Evolutionary conservation across 176 grass and related monocot species (phyloP).

Genomic region (Oryza australiensis): DNA sequence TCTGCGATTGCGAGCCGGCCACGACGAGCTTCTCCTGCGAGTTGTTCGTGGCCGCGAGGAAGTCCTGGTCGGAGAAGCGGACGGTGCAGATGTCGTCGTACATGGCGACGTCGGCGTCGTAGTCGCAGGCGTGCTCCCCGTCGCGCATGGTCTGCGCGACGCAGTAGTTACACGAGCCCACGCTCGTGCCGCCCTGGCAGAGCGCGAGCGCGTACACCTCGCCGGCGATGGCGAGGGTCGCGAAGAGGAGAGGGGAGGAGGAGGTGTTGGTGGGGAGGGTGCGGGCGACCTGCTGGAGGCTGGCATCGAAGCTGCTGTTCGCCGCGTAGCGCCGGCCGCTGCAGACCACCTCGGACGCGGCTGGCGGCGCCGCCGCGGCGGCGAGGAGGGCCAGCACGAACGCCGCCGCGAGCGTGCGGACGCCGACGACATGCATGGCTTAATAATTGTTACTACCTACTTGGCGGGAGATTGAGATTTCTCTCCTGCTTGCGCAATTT

Average conservation of each 20-base stretch:
- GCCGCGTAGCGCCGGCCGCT: constrained; percentile 21
- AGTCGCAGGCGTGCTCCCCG: neutral
- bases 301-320: constrained; percentile 23
- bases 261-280: neutral
- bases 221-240: neutral
- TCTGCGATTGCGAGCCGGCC: constrained; percentile 22
- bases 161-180: constrained; percentile 8
- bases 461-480: too few species aligned
- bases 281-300: neutral
- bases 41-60: constrained; percentile 11
- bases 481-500: neutral
- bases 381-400: neutral
- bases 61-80: constrained; percentile 36
- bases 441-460: neutral
- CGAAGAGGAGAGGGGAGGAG: constrained; percentile 12
- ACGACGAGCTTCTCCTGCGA: neutral
- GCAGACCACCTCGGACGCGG: neutral
- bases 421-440: neutral
- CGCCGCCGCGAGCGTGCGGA: neutral
- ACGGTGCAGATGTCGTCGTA: constrained; percentile 37
- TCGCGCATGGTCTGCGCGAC: neutral
- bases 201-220: constrained; percentile 35
- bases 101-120: constrained; percentile 1
- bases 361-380: neutral
- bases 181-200: constrained; percentile 40